phyloP scores from a whole-genome alignment of 2,329 filamentous ascomycete genomes.

The Aschersonia sp. region DNA sequence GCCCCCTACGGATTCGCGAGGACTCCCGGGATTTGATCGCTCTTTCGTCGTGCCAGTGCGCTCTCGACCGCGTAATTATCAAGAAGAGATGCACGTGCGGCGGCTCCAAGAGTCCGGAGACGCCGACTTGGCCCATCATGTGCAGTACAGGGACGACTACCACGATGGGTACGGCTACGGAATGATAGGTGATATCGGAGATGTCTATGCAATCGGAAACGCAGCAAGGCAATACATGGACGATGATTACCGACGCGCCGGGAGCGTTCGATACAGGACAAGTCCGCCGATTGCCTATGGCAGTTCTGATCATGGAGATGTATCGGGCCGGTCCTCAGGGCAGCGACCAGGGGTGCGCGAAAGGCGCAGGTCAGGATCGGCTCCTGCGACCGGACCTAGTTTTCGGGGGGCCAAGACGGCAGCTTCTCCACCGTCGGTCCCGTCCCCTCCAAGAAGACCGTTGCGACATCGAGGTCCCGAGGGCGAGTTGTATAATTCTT shows the following conservation, averaged over 20 bases:
- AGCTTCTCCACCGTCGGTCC: neutral
- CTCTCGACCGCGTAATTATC: conserved; percentile 19
- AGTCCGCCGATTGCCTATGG: conserved; percentile 1
- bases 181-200: conserved; percentile 16
- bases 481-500: conserved; percentile 17
- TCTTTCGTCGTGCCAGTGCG: conserved; percentile 10
- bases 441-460: conserved; percentile 1
- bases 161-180: conserved; percentile 26
- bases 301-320: conserved; percentile 22
- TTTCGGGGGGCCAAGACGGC: conserved; percentile 13
- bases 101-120: conserved; percentile 32
- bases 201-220: conserved; percentile 32
- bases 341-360: conserved; percentile 22
- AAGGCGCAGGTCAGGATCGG: conserved; percentile 16
- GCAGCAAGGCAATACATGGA: conserved; percentile 44
- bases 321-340: conserved; percentile 24
- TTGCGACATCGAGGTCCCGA: conserved; percentile 26
- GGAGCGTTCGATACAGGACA: conserved; percentile 1
- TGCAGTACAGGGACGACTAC: conserved; percentile 16
- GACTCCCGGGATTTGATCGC: conserved; percentile 2
- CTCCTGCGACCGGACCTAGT: conserved; percentile 19
- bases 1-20: conserved; percentile 14
- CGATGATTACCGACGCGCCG: conserved; percentile 32
- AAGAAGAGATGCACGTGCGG: conserved; percentile 31
- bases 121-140: conserved; percentile 16